phyloP scores from a whole-genome alignment of 2,329 filamentous ascomycete genomes.

The Aspergillus phoenicis region DNA sequence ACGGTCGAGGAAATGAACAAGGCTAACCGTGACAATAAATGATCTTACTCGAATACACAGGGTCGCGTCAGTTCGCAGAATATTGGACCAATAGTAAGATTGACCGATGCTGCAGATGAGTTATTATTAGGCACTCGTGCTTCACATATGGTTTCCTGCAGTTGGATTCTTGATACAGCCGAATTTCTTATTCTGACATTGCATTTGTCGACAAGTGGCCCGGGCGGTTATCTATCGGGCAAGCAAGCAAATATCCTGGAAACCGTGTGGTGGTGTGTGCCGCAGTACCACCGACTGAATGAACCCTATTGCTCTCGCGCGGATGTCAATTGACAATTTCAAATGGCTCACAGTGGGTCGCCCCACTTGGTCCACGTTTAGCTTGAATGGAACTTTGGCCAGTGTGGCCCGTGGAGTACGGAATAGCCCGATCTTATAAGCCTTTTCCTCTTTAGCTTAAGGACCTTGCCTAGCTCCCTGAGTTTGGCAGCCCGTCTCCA shows the following conservation, averaged over 20 bases:
- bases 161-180: neutral
- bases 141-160: neutral
- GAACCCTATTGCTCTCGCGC: neutral
- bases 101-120: neutral
- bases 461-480: neutral
- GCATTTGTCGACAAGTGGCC: neutral
- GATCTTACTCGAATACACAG: neutral
- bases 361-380: constrained; percentile 3
- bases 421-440: neutral
- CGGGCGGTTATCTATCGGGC: neutral
- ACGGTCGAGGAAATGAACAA: neutral
- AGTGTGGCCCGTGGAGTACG: constrained; percentile 8
- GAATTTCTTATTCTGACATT: neutral
- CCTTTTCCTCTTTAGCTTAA: constrained; percentile 1
- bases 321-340: constrained; percentile 1
- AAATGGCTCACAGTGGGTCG: neutral
- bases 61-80: neutral
- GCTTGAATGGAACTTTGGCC: constrained; percentile 4
- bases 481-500: neutral
- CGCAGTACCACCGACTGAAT: neutral
- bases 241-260: neutral
- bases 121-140: neutral
- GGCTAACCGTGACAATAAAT: neutral
- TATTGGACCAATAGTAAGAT: neutral
- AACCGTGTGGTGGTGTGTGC: neutral